These are phyloP conservation scores for Moesziomyces sp. DNA, from an alignment of 1,284 basidiomycete genomes.

Conservation along the genomic window DNA sequence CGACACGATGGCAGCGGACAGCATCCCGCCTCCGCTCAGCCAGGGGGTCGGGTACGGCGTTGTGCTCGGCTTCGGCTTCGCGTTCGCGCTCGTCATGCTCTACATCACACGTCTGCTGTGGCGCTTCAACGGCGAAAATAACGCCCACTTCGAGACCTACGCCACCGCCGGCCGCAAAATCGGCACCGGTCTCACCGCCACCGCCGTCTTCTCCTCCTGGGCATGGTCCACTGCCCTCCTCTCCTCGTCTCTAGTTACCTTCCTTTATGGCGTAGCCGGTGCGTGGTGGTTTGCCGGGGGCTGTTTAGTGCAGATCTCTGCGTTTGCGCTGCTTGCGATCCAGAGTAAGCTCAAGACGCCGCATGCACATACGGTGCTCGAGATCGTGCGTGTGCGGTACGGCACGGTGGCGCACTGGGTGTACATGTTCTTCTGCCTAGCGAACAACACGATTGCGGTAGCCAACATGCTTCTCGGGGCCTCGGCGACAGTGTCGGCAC, in stretches of 20 bases:
- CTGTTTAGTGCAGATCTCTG: slow-evolving; percentile 51
- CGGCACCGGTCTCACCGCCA: slow-evolving; percentile 60
- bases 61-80: slow-evolving; percentile 62
- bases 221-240: slow-evolving; percentile 62
- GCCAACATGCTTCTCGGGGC: slow-evolving; percentile 63
- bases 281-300: slow-evolving; percentile 55
- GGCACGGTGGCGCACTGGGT: slow-evolving; percentile 55
- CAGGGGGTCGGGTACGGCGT: slow-evolving; percentile 65
- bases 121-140: slow-evolving; percentile 46
- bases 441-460: slow-evolving; percentile 61
- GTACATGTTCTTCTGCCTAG: slow-evolving; percentile 61
- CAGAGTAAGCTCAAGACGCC: slow-evolving; percentile 51
- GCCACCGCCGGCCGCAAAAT: slow-evolving; percentile 54
- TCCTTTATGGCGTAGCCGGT: slow-evolving; percentile 48
- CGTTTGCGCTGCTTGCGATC: slow-evolving; percentile 56
- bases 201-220: slow-evolving; percentile 60
- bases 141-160: slow-evolving; percentile 54
- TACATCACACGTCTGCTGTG: slow-evolving; percentile 47
- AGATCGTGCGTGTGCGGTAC: slow-evolving; percentile 58
- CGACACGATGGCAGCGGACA: slow-evolving; percentile 25
- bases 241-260: slow-evolving; percentile 36
- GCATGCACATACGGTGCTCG: slow-evolving; percentile 62
- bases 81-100: slow-evolving; percentile 57
- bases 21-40: slow-evolving; percentile 49
- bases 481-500: slow-evolving; percentile 53